Evolutionary conservation across 257 asterid genomes (phyloP).

Genomic region (Anisodus acutangulus): DNA sequence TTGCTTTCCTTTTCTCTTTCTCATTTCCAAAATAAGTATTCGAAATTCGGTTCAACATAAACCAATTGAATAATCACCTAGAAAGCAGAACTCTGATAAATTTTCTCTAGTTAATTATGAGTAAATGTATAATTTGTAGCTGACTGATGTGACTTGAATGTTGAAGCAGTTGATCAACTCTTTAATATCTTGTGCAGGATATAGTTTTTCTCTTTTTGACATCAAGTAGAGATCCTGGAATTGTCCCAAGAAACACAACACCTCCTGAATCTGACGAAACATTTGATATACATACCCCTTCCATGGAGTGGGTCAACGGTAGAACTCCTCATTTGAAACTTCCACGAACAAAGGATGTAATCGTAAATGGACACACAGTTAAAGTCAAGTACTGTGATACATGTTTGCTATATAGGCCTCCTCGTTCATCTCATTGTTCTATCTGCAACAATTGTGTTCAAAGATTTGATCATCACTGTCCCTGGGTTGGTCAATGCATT

Average conservation of each 20-base stretch:
- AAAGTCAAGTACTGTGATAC: conserved; percentile 86
- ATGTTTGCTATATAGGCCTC: conserved; percentile 90
- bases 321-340: conserved; percentile 72
- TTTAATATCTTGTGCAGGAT: conserved; percentile 55
- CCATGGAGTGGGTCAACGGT: conserved; percentile 90
- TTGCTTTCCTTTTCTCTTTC: conserved; percentile 23
- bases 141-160: background rate
- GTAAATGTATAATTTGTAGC: background rate
- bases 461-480: conserved; percentile 91
- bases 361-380: conserved; percentile 72
- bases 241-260: conserved; percentile 63
- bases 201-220: conserved; percentile 70
- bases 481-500: conserved; percentile 96
- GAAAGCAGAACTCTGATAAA: background rate
- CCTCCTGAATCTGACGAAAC: conserved; percentile 73
- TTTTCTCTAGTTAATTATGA: background rate
- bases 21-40: background rate
- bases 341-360: conserved; percentile 74
- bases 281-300: conserved; percentile 57
- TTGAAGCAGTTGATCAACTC: conserved; percentile 20
- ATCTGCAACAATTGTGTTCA: conserved; percentile 95
- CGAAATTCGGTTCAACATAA: background rate
- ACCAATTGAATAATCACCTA: background rate
- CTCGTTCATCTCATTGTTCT: conserved; percentile 95
- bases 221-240: conserved; percentile 85